Conservation (phyloP, 2,329 filamentous ascomycete species). For the Pseudogymnoascus sp. region DNA sequence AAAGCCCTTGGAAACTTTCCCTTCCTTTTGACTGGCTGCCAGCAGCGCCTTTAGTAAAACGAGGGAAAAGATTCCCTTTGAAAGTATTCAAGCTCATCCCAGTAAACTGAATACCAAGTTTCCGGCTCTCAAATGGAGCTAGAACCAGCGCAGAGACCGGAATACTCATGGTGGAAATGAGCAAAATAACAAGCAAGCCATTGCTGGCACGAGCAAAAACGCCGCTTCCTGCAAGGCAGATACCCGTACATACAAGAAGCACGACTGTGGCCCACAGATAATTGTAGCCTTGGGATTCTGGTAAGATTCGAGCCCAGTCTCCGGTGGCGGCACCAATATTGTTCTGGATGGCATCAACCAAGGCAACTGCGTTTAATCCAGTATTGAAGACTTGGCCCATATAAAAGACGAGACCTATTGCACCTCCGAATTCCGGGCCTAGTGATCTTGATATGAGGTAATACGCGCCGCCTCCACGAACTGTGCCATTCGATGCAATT, state of each 20-base stretch:
- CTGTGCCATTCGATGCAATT: constrained; percentile 82
- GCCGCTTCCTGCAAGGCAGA: constrained; percentile 71
- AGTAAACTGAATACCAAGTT: constrained; percentile 63
- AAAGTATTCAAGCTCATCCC: constrained; percentile 65
- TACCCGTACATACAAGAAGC: constrained; percentile 59
- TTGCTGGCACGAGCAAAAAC: constrained; percentile 77
- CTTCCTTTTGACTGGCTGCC: constrained; percentile 53
- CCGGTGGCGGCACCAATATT: constrained; percentile 56
- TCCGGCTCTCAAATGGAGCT: constrained; percentile 55
- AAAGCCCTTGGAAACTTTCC: constrained; percentile 70
- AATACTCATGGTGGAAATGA: constrained; percentile 70
- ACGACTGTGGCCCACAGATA: constrained; percentile 69
- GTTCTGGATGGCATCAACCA: constrained; percentile 72
- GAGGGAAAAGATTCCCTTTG: constrained; percentile 62
- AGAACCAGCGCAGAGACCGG: constrained; percentile 65
- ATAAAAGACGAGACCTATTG: constrained; percentile 81
- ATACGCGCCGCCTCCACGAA: constrained; percentile 79
- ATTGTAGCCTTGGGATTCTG: constrained; percentile 64
- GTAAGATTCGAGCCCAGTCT: constrained; percentile 50
- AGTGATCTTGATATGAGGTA: constrained; percentile 80
- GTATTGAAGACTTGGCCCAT: constrained; percentile 84
- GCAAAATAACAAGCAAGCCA: constrained; percentile 59
- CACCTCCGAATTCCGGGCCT: constrained; percentile 81
- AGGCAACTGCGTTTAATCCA: constrained; percentile 76
- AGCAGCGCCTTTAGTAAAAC: constrained; percentile 51